phyloP scores from a whole-genome alignment of 2,329 filamentous ascomycete species.

The Aspergillus sp. region DNA sequence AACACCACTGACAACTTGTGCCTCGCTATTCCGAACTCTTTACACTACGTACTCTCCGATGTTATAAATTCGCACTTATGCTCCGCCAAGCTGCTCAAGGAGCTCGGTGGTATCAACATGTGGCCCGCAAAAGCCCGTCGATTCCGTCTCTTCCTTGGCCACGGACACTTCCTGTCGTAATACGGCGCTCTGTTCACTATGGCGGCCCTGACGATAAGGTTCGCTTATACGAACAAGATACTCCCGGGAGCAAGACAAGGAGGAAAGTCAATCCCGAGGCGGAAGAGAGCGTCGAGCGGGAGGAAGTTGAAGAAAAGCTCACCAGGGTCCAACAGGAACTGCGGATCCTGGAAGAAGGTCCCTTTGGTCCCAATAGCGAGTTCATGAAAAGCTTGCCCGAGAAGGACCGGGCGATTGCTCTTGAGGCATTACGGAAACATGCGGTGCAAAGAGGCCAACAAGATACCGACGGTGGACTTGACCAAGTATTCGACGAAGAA shows the following conservation, averaged over 20 bases:
- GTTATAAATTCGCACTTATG: conserved; percentile 33
- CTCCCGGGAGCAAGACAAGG: conserved; percentile 28
- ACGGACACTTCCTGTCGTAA: conserved; percentile 27
- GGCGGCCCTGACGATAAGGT: conserved; percentile 36
- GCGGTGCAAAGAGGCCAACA: conserved; percentile 29
- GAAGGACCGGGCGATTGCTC: conserved; percentile 34
- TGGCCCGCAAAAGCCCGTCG: conserved; percentile 28
- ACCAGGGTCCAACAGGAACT: conserved; percentile 36
- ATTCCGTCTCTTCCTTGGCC: conserved; percentile 15
- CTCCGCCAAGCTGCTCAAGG: conserved; percentile 39
- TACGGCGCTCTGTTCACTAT: conserved; percentile 24
- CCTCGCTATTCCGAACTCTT: conserved; percentile 1
- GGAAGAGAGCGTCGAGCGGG: conserved; percentile 31
- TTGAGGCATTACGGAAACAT: conserved; percentile 38
- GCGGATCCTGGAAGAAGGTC: conserved; percentile 34
- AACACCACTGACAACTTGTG: conserved; percentile 4
- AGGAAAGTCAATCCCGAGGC: conserved; percentile 34
- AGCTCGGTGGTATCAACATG: conserved; percentile 40
- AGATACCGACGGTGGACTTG: conserved; percentile 19
- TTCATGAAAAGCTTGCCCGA: conserved; percentile 39
- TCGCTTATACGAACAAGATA: conserved; percentile 39
- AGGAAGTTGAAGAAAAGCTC: conserved; percentile 32
- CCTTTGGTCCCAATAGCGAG: conserved; percentile 37
- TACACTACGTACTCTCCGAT: conserved; percentile 18
- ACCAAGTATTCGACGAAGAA: conserved; percentile 36